Evolutionary conservation across 192 early-diverging fungal genomes (phyloP).

Genomic region (Haplosporangium gracile): DNA sequence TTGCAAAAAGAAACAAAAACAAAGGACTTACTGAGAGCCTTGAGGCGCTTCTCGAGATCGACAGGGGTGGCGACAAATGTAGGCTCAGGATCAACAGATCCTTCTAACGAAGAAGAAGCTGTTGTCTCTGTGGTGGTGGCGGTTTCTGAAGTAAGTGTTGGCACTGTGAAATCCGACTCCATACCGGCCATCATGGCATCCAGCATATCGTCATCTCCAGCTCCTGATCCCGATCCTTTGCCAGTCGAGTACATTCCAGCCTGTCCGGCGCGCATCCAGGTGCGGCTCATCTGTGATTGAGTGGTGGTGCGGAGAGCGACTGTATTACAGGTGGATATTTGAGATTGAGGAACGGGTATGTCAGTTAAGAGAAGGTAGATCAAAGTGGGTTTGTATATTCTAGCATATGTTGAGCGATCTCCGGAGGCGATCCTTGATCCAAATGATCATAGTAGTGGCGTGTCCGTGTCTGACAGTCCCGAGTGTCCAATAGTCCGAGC

Average conservation of each 20-base stretch:
- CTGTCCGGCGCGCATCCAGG: slow-evolving; percentile 45
- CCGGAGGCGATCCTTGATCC: background rate
- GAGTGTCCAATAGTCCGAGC: background rate
- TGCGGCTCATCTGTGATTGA: slow-evolving; percentile 15
- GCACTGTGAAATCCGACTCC: slow-evolving; percentile 47
- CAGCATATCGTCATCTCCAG: slow-evolving; percentile 45
- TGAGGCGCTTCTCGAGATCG: slow-evolving; percentile 49
- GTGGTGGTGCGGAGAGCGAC: slow-evolving; percentile 19
- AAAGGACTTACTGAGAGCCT: slow-evolving; percentile 43
- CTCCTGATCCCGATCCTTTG: slow-evolving; percentile 29
- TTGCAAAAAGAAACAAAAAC: background rate
- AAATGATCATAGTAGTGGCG: background rate
- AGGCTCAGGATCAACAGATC: slow-evolving; percentile 19
- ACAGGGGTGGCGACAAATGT: slow-evolving; percentile 30
- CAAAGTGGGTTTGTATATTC: background rate
- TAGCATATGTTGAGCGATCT: background rate
- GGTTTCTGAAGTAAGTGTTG: slow-evolving; percentile 23
- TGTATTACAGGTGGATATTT: slow-evolving; percentile 7
- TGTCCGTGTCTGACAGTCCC: background rate
- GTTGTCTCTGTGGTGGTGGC: background rate
- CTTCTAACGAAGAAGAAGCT: slow-evolving; percentile 15
- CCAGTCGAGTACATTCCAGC: slow-evolving; percentile 46
- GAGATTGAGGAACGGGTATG: background rate
- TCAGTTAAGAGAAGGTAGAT: background rate
- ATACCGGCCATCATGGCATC: slow-evolving; percentile 56